Evolutionary conservation across 2,329 filamentous ascomycete genomes (phyloP), one percentile per base, ranked within the genome.

Genomic region (Diaporthe destruens): DNA sequence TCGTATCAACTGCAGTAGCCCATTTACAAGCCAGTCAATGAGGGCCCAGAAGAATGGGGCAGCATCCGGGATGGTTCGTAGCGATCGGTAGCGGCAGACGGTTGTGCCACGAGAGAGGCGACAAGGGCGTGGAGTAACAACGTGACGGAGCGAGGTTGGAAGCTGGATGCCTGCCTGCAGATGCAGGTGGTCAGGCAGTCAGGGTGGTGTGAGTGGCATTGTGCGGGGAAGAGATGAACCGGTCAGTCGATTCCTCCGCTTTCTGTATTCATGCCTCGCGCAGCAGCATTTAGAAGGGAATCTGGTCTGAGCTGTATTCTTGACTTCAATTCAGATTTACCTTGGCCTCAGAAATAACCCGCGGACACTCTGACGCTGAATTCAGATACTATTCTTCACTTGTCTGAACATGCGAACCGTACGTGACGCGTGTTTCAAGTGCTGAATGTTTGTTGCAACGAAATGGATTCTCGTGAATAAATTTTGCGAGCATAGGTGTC

Each of bases 211-310:
- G 61, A 39, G 61, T 53, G 61, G 12, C 61, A 25, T 39, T 39
- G 61, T 66, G 61, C 61, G 61, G 61, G 61, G 61, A 66, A 66
- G n/a, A 12, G n/a, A n/a, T n/a, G n/a, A n/a, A n/a, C n/a, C n/a
- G n/a, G n/a, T n/a, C n/a, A n/a, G n/a, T n/a, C n/a, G n/a, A n/a
- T 6, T 34, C 53, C 9, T 39, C 25, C 18, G 20, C 14, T 25
- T 36, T 61, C 9, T 36, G 23, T 18, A 6, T 51, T 2, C 47
- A 16, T 34, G 16, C n/a, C 29, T 51, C 16, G 3, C 8, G 3
- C 8, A n/a, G 14, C 7, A 49, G 25, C 3, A 32, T 8, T 57
- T 3, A 20, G 16, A 7, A 8, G 59, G 4, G 9, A 25, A 11
- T 1, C 6, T 36, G 29, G 20, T 6, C 18, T 5, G 16, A 20